Base-by-base conservation (phyloP, 163 green algal genomes). In the Chloromonas sp. region DNA sequence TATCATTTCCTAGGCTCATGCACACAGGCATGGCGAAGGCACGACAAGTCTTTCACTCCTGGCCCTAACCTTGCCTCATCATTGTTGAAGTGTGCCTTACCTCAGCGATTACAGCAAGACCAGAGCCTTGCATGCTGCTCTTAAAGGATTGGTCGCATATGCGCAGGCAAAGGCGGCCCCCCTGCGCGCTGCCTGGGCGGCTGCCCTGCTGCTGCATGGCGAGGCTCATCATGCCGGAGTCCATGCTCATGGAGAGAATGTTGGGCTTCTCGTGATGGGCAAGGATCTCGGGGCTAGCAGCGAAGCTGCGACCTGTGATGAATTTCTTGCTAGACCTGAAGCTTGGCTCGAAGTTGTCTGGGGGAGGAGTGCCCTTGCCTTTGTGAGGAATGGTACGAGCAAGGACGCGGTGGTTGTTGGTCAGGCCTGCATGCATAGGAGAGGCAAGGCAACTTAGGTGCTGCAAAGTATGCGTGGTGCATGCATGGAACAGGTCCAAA, bases 351-450 rank as follows among this genome's bases (percentile, higher is more conserved):
- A 71, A 71, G 79, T 57, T 60, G 79, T 82, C 79, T 2, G 59
- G 59, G 57, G 79, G 79, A 58, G 59, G 79, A 1, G 8, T 58
- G 79, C 79, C 79, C 79, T 82, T 82, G 59, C 79, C 79, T 60
- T 82, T 82, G 2, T 71, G 79, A 1, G 79, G 79, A 11, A 60
- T 82, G 36, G 1, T 82, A 36, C 79, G 79, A 5, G 14, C 15
- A 60, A 15, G n/a, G n/a, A 36, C 15, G 77, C 77, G 77, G 14
- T n/a, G n/a, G 36, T 81, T 60, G 77, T 60, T 81, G 14, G 57
- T n/a, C 15, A 81, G 77, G 14, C 77, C 77, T 81, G 77, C 77
- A 81, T 13, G 77, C 77, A 81, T 60, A 57, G 13, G 71, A 79
- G 71, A 11, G 13, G 74, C 2, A 79, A 58, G 74, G 74, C 74